Percentiles rank a stretch among this genome's conserved stretches.
phyloP scores from a whole-genome alignment of 2,329 filamentous ascomycete species.

The Fusarium oxysporum region DNA sequence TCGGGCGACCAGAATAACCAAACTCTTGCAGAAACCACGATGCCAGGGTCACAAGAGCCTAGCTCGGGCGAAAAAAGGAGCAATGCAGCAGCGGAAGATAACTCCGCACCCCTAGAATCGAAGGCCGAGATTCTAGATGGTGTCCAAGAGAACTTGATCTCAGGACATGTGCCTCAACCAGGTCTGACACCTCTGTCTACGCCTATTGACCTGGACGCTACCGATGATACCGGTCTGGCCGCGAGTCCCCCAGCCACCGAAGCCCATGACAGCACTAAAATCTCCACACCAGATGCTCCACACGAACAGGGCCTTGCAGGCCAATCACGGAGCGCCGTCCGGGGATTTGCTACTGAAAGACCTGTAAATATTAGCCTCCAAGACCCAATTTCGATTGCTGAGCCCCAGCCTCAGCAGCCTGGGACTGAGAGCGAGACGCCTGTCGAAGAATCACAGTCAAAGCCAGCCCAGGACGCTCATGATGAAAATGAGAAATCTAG shows the following conservation, averaged over 20 bases:
- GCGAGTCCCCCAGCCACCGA: constrained; percentile 6
- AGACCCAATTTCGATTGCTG: constrained; percentile 7
- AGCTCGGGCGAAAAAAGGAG: constrained; percentile 19
- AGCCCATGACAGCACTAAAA: constrained; percentile 1
- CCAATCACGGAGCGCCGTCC: constrained; percentile 24
- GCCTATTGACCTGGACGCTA: background rate
- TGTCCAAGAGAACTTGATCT: constrained; percentile 3
- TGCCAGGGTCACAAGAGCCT: constrained; percentile 33
- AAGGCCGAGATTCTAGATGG: constrained; percentile 20
- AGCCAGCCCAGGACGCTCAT: constrained; percentile 11
- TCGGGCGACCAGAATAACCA: constrained; percentile 23
- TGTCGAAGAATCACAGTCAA: constrained; percentile 5
- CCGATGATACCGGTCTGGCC: background rate
- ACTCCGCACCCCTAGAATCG: constrained; percentile 16
- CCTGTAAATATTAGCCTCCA: constrained; percentile 16
- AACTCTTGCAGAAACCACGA: constrained; percentile 37
- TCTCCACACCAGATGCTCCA: constrained; percentile 6
- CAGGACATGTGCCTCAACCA: background rate
- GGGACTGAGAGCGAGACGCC: constrained; percentile 9
- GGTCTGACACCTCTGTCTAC: background rate
- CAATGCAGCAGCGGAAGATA: constrained; percentile 11
- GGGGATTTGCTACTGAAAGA: constrained; percentile 1
- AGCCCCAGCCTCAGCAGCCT: constrained; percentile 14
- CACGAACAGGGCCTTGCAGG: constrained; percentile 6
- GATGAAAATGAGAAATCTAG: constrained; percentile 24